phyloP scores from a whole-genome alignment of 2,329 filamentous ascomycete genomes.

The Aspergillus sclerotialis region DNA sequence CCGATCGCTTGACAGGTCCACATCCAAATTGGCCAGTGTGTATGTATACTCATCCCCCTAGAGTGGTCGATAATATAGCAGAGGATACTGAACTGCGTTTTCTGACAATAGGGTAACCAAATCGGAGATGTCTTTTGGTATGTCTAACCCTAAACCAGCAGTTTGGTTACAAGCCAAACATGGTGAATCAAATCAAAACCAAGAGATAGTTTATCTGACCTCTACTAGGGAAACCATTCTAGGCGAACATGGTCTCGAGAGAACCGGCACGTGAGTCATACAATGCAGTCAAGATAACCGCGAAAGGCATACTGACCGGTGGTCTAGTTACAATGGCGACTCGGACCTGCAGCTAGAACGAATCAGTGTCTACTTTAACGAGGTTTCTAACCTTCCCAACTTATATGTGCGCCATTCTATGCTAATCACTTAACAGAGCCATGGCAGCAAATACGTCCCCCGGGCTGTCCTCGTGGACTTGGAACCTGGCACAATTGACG shows the following conservation, averaged over 20 bases:
- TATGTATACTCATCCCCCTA: constrained; percentile 52
- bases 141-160: constrained; percentile 25
- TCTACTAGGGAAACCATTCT: constrained; percentile 66
- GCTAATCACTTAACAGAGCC: constrained; percentile 27
- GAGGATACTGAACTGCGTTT: constrained; percentile 18
- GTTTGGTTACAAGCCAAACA: constrained; percentile 40
- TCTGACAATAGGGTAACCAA: constrained; percentile 87
- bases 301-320: constrained; percentile 19
- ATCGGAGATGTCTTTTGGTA: constrained; percentile 99
- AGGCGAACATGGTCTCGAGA: constrained; percentile 92
- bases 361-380: constrained; percentile 99
- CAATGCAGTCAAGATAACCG: constrained; percentile 6
- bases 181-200: too few species aligned
- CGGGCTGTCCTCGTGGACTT: constrained; percentile 98
- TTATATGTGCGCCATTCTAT: background rate
- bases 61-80: constrained; percentile 4
- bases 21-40: constrained; percentile 99
- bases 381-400: constrained; percentile 47
- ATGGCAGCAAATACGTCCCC: constrained; percentile 97
- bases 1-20: constrained; percentile 82
- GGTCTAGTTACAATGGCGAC: constrained; percentile 79
- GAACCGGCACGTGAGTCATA: constrained; percentile 77
- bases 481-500: constrained; percentile 99
- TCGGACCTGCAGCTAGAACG: constrained; percentile 99
- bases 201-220: constrained; percentile 5